Conservation (phyloP, 768 basidiomycete species). For the Lactarius deliciosus region DNA sequence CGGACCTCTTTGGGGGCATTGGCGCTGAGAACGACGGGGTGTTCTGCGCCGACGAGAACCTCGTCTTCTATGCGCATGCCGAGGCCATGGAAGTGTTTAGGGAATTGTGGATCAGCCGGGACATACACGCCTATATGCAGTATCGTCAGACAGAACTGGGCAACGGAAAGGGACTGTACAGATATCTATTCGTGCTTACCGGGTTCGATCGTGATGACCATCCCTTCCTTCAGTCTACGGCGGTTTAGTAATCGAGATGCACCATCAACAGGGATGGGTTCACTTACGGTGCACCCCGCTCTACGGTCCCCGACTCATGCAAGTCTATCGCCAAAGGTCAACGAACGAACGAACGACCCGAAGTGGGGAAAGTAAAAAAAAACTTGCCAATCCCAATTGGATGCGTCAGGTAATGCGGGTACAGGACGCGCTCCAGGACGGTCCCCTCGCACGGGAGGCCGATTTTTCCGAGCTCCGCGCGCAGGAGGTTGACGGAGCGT, state of each 20-base stretch:
- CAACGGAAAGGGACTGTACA: not conserved
- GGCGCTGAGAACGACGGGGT: constrained; percentile 63
- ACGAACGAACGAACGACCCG: not conserved
- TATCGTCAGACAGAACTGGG: constrained; percentile 8
- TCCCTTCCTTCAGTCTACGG: constrained; percentile 70
- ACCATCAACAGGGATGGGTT: constrained; percentile 1
- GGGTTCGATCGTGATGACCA: constrained; percentile 92
- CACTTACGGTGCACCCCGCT: constrained; percentile 54
- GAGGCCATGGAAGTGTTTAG: constrained; percentile 85
- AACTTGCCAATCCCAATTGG: constrained; percentile 82
- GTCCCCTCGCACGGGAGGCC: constrained; percentile 51
- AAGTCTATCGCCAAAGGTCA: constrained; percentile 53
- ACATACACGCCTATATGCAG: constrained; percentile 72
- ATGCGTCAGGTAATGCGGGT: constrained; percentile 92
- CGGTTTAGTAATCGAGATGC: not conserved
- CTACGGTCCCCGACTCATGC: constrained; percentile 75
- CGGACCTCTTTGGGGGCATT: constrained; percentile 80
- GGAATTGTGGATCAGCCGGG: constrained; percentile 74
- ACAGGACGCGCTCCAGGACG: constrained; percentile 68
- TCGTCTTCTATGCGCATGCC: constrained; percentile 95
- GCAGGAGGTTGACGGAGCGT: constrained; percentile 63
- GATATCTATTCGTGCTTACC: constrained; percentile 41
- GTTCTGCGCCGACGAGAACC: constrained; percentile 61
- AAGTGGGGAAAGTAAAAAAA: constrained; percentile 1
- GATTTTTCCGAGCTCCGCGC: constrained; percentile 71